phyloP scores from a whole-genome alignment of 352 stramenopile genomes.

The Pythium rhizo-oryzae region DNA sequence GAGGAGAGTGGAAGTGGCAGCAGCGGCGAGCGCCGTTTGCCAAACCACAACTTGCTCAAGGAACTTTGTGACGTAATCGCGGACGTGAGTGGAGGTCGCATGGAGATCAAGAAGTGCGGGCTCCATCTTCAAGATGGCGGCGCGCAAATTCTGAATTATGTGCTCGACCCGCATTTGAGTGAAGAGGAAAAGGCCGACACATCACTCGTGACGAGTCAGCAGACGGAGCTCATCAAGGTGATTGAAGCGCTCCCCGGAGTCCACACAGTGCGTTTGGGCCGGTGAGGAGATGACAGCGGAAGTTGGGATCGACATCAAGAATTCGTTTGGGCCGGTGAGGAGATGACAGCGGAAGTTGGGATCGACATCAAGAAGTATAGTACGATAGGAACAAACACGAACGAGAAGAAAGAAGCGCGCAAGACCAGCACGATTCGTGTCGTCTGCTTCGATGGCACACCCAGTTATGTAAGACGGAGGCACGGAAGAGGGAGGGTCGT shows the following conservation, averaged over 20 bases:
- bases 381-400: constrained; percentile 19
- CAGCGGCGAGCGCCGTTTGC: constrained; percentile 50
- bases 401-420: background rate
- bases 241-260: constrained; percentile 20
- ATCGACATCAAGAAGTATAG: constrained; percentile 7
- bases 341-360: background rate
- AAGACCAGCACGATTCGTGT: background rate
- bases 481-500: background rate
- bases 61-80: constrained; percentile 82
- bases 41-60: constrained; percentile 89
- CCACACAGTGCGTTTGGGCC: constrained; percentile 28
- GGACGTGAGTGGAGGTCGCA: constrained; percentile 49
- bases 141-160: constrained; percentile 79
- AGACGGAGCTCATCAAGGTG: constrained; percentile 24
- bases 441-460: background rate
- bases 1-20: constrained; percentile 26
- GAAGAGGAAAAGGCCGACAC: constrained; percentile 17
- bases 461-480: background rate
- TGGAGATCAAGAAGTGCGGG: constrained; percentile 85
- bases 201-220: constrained; percentile 4
- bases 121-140: constrained; percentile 71
- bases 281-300: background rate
- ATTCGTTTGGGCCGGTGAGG: constrained; percentile 22
- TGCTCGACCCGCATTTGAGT: constrained; percentile 51
- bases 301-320: background rate